Evolutionary conservation across 2,329 filamentous ascomycete species (phyloP), one percentile per base, ranked within the genome.

Genomic region (Alternaria panax): DNA sequence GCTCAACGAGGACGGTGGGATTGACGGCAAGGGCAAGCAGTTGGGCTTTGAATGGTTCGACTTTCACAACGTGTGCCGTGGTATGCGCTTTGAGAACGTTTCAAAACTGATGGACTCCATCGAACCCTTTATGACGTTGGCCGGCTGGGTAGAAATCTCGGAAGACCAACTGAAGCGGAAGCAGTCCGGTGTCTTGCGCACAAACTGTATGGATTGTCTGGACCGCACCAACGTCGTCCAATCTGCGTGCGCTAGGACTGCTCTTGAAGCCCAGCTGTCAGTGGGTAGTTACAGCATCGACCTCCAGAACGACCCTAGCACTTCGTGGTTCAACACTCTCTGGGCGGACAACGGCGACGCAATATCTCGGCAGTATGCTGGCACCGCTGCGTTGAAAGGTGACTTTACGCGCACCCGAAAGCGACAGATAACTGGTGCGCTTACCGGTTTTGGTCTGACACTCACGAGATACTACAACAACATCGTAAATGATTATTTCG

Each of bases 341-440:
- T 99, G 95, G 94, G 95, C 95, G 0, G 95, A 99, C 75, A 99
- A 99, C 67, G 95, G 95, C 14, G 95, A 99, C 77, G 92, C 93
- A 0, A 92, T 98, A 55, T 96, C 92, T 0, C 93, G 93, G 67
- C 94, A 97, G 76, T 99, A 99, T 77, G 93, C 95, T 1, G 96
- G 93, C 9, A 98, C 95, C 0, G 92, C 93, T 2, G 95, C 95
- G 0, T 87, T 99, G 79, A 99, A 99, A 75, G 95, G 95, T 8
- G 95, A 99, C 77, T 99, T 94, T 74, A 99, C 95, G 1, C 87
- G 95, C 43, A 97, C 93, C 3, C 86, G 90, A 57, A 97, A 96
- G 79, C 87, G 95, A 45, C 91, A 98, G 74, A 95, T 96, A 71
- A 89, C 92, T 1, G 95, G 95, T 3, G 94, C 94, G 0, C 79